Conservation (phyloP, 192 early-diverging fungal species). For the Gamsiella multidivaricata region DNA sequence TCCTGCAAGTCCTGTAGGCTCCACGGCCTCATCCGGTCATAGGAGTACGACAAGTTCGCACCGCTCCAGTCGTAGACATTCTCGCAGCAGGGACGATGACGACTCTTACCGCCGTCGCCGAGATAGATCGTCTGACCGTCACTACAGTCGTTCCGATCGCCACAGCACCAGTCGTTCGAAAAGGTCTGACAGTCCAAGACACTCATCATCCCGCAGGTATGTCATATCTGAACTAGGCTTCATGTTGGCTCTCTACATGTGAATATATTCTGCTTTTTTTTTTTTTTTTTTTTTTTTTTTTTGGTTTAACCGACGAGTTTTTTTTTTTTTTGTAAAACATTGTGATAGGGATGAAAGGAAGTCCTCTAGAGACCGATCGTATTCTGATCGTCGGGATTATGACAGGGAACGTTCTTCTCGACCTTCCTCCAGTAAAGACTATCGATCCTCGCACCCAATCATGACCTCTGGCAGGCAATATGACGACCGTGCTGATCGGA, state of each 20-base stretch:
- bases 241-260: neutral
- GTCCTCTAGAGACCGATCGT: constrained; percentile 19
- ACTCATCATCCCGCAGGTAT: constrained; percentile 47
- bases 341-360: constrained; percentile 31
- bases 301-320: neutral
- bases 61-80: constrained; percentile 15
- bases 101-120: constrained; percentile 25
- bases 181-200: constrained; percentile 29
- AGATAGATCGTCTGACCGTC: constrained; percentile 32
- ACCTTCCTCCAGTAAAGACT: constrained; percentile 19
- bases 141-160: constrained; percentile 22
- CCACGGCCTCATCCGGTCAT: constrained; percentile 30
- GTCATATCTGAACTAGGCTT: neutral
- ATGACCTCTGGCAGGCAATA: constrained; percentile 40
- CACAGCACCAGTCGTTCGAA: constrained; percentile 25
- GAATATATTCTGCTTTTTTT: neutral
- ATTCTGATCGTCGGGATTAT: constrained; percentile 42
- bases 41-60: constrained; percentile 32
- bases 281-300: neutral
- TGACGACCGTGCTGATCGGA: constrained; percentile 30
- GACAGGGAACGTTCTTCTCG: constrained; percentile 40
- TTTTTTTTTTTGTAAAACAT: neutral
- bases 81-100: constrained; percentile 31
- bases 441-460: constrained; percentile 33
- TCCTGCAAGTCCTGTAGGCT: constrained; percentile 34